phyloP scores from a whole-genome alignment of 495 filamentous ascomycete species.

The Massariosphaeria phaeospora region DNA sequence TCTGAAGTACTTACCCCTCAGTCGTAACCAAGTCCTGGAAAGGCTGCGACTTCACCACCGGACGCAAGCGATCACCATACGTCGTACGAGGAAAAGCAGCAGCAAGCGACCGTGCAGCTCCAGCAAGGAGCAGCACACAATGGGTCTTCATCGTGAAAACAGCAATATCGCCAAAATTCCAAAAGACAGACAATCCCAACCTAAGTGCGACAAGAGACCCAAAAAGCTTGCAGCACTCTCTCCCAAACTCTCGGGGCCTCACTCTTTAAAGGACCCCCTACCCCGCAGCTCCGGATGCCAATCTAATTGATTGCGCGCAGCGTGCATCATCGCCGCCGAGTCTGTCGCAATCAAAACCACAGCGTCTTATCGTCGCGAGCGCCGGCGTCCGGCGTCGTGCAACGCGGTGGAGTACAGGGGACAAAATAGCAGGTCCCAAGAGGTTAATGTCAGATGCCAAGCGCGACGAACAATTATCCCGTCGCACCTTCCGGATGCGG shows the following conservation, averaged over 20 bases:
- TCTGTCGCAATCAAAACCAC: not conserved
- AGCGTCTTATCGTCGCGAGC: not conserved
- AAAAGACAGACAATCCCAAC: too few relatives aligned
- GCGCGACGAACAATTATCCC: not conserved
- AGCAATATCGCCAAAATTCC: too few relatives aligned
- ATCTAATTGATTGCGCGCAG: not conserved
- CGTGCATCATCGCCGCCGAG: not conserved
- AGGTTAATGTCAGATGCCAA: slow-evolving; percentile 4
- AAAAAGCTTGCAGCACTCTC: too few relatives aligned
- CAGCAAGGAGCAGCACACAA: slow-evolving; percentile 4
- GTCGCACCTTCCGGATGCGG: slow-evolving; percentile 10
- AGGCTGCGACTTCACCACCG: slow-evolving; percentile 2
- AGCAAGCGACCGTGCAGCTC: slow-evolving; percentile 9
- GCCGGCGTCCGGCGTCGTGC: not conserved
- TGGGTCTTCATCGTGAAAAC: slow-evolving; percentile 21
- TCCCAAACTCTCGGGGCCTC: not conserved
- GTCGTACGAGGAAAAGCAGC: slow-evolving; percentile 1
- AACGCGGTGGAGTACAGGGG: not conserved
- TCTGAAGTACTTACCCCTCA: slow-evolving; percentile 10
- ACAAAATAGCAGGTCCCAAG: slow-evolving; percentile 8
- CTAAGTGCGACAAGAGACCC: not conserved
- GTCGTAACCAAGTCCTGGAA: slow-evolving; percentile 18
- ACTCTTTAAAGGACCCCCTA: not conserved
- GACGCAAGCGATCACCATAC: slow-evolving; percentile 4
- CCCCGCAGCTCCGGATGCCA: not conserved